Evolutionary conservation across 2,329 filamentous ascomycete species (phyloP).

Genomic region (Leptographium galeiforme): DNA sequence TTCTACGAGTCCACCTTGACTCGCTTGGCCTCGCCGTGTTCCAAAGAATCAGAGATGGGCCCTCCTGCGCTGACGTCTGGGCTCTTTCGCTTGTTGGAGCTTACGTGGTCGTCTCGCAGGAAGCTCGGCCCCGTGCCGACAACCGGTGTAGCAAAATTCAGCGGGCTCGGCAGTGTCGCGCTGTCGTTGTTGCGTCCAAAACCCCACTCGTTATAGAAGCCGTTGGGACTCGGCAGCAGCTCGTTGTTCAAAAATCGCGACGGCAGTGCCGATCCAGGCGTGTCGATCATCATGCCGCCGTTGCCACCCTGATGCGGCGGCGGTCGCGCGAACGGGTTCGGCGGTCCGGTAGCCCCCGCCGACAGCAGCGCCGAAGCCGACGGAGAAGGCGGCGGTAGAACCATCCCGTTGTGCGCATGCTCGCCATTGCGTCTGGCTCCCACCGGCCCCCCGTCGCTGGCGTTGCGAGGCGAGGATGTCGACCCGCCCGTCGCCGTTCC

Average conservation of each 20-base stretch:
- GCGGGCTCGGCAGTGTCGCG: constrained; percentile 80
- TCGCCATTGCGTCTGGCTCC: constrained; percentile 24
- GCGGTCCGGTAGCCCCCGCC: constrained; percentile 81
- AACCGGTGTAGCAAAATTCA: constrained; percentile 82
- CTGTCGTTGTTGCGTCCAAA: constrained; percentile 54
- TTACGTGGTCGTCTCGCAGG: constrained; percentile 36
- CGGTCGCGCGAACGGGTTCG: constrained; percentile 89
- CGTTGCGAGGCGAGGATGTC: constrained; percentile 41
- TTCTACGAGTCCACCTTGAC: constrained; percentile 33
- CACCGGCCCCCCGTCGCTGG: constrained; percentile 44
- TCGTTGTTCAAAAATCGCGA: constrained; percentile 82
- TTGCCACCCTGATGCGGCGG: constrained; percentile 49
- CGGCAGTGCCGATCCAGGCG: constrained; percentile 86
- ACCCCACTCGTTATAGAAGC: constrained; percentile 87
- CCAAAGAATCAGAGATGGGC: constrained; percentile 26
- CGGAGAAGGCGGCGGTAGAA: constrained; percentile 85
- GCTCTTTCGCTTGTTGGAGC: constrained; percentile 40
- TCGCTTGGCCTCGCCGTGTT: constrained; percentile 36
- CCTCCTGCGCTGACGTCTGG: constrained; percentile 33
- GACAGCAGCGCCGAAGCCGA: constrained; percentile 76
- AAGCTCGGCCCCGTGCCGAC: constrained; percentile 50
- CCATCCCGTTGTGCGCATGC: constrained; percentile 45
- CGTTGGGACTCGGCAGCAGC: constrained; percentile 78
- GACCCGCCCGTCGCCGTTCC: constrained; percentile 58
- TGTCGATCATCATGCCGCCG: constrained; percentile 42